These are phyloP conservation scores for Caloboletus inedulis DNA, from an alignment of 1,284 basidiomycete species.

Conservation along the genomic window DNA sequence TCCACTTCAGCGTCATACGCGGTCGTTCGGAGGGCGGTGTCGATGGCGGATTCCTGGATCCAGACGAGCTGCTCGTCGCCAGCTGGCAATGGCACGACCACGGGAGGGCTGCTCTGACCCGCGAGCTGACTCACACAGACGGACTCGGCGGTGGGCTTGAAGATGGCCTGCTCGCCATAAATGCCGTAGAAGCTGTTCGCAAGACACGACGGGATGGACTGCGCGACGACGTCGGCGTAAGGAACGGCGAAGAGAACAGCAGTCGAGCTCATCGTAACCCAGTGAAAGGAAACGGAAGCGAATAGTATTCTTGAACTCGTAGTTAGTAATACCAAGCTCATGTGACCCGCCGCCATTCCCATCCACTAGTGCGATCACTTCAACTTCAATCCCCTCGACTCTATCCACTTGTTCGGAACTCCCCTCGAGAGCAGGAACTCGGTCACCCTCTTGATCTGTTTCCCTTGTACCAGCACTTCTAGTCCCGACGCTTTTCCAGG, in stretches of 20 bases:
- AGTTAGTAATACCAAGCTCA: too few relatives aligned
- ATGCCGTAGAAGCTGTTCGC: constrained; percentile 52
- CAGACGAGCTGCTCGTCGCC: constrained; percentile 50
- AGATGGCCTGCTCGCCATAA: constrained; percentile 47
- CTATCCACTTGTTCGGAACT: constrained; percentile 79
- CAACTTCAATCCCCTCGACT: constrained; percentile 34
- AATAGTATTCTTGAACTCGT: not conserved
- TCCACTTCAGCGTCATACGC: constrained; percentile 32
- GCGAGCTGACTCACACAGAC: constrained; percentile 32
- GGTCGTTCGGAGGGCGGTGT: constrained; percentile 37
- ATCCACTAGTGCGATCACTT: too few relatives aligned
- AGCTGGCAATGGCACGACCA: constrained; percentile 27
- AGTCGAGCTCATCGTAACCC: constrained; percentile 12
- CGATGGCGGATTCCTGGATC: constrained; percentile 55
- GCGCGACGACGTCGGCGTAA: constrained; percentile 21
- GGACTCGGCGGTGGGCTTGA: constrained; percentile 37
- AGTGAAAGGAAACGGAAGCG: not conserved
- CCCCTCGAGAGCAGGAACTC: constrained; percentile 63
- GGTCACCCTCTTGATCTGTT: constrained; percentile 64
- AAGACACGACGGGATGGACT: constrained; percentile 42
- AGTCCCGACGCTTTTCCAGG: constrained; percentile 52
- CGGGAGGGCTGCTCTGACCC: not conserved
- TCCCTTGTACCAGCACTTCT: constrained; percentile 81
- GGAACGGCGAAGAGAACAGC: constrained; percentile 24
- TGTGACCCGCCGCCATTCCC: too few relatives aligned